These are phyloP conservation scores for Acanthamoeba castellanii DNA, from an alignment of 208 protist genomes.

Conservation along the genomic window DNA sequence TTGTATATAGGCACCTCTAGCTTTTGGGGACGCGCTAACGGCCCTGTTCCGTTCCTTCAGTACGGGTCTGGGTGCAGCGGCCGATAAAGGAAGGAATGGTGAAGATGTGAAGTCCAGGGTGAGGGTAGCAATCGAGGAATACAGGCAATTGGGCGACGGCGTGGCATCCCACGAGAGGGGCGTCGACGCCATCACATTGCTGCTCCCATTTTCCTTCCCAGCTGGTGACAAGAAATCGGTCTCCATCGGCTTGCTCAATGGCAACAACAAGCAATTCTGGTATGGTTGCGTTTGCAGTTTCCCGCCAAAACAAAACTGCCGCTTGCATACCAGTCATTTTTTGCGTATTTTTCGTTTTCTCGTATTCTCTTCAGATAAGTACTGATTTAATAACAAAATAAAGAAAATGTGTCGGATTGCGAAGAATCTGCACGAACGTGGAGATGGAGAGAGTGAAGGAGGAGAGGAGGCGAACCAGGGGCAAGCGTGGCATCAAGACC, in stretches of 20 bases:
- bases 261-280: neutral
- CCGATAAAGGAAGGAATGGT: neutral
- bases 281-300: neutral
- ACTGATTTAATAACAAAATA: no score
- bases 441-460: no score
- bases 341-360: no score
- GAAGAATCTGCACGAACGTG: no score
- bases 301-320: neutral
- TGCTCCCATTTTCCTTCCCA: neutral
- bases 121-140: neutral
- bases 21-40: no score
- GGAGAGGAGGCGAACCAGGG: neutral
- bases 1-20: no score
- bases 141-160: neutral
- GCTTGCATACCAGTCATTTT: no score
- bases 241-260: neutral
- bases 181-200: neutral
- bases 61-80: neutral
- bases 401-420: no score
- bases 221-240: neutral
- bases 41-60: neutral
- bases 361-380: no score
- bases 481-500: constrained; percentile 18
- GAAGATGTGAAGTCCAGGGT: neutral
- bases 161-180: constrained; percentile 18